Evolutionary conservation across 2,329 filamentous ascomycete genomes (phyloP).

Genomic region (Amauroascus niger): DNA sequence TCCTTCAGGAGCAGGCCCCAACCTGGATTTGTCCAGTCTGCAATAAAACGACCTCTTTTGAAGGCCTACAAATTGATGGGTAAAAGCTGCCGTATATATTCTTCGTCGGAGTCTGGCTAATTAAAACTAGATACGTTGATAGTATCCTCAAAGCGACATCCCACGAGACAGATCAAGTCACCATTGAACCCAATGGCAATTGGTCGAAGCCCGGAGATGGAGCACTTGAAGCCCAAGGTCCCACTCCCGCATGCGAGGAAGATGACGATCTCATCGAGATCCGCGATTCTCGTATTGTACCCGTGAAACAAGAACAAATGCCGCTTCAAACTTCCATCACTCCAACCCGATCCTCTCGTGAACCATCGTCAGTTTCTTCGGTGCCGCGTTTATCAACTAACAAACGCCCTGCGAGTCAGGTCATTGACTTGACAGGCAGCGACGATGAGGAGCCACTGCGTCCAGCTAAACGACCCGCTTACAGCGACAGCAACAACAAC

Average conservation of each 20-base stretch:
- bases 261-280: conserved; percentile 46
- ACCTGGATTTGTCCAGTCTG: conserved; percentile 97
- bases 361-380: conserved; percentile 34
- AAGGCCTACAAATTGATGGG: conserved; percentile 78
- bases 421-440: conserved; percentile 48
- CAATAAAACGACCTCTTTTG: conserved; percentile 70
- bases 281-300: conserved; percentile 27
- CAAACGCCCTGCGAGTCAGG: conserved; percentile 40
- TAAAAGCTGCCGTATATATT: conserved; percentile 39
- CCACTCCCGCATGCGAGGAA: conserved; percentile 32
- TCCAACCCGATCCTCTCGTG: conserved; percentile 27
- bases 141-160: conserved; percentile 72
- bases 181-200: conserved; percentile 73
- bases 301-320: conserved; percentile 34
- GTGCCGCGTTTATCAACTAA: conserved; percentile 28
- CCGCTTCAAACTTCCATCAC: conserved; percentile 18
- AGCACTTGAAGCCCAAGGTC: conserved; percentile 19
- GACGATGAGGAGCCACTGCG: conserved; percentile 40
- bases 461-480: conserved; percentile 28
- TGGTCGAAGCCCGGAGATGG: conserved; percentile 53
- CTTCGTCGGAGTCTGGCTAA: conserved; percentile 5
- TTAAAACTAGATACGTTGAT: conserved; percentile 59
- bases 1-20: conserved; percentile 89
- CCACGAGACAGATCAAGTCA: conserved; percentile 67
- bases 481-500: conserved; percentile 18